Conservation (phyloP, 371 early-diverging fungal species). For the Rhizopus arrhizus region DNA sequence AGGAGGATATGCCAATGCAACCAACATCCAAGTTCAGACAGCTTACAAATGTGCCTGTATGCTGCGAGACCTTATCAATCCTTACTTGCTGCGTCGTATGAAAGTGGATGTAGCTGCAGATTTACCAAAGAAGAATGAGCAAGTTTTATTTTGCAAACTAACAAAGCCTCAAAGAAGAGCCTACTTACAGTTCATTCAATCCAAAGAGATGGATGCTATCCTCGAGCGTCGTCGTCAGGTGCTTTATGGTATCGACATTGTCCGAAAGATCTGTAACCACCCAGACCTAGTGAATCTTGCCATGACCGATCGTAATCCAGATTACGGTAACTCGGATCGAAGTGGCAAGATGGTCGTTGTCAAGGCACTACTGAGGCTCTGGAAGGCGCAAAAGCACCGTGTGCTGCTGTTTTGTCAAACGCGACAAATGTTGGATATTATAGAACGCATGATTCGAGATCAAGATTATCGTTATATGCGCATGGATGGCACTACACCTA, state of each 20-base stretch:
- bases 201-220: constrained; percentile 74
- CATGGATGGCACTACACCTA: constrained; percentile 96
- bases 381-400: constrained; percentile 84
- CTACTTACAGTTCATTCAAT: constrained; percentile 79
- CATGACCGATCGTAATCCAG: constrained; percentile 38
- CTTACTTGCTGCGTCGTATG: constrained; percentile 91
- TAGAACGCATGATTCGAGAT: constrained; percentile 68
- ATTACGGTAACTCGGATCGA: constrained; percentile 67
- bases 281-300: constrained; percentile 74
- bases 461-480: constrained; percentile 69
- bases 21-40: constrained; percentile 84
- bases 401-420: constrained; percentile 97
- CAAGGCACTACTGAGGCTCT: constrained; percentile 79
- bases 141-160: constrained; percentile 91
- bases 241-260: constrained; percentile 89
- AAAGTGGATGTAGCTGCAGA: constrained; percentile 93
- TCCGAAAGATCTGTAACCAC: constrained; percentile 98
- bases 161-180: constrained; percentile 75
- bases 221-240: constrained; percentile 83
- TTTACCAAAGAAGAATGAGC: constrained; percentile 92
- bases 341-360: constrained; percentile 93
- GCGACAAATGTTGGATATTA: constrained; percentile 94
- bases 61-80: constrained; percentile 90
- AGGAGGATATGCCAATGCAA: constrained; percentile 93
- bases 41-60: constrained; percentile 92